Conservation (phyloP, 768 basidiomycete species). For the Inosperma sp. region DNA sequence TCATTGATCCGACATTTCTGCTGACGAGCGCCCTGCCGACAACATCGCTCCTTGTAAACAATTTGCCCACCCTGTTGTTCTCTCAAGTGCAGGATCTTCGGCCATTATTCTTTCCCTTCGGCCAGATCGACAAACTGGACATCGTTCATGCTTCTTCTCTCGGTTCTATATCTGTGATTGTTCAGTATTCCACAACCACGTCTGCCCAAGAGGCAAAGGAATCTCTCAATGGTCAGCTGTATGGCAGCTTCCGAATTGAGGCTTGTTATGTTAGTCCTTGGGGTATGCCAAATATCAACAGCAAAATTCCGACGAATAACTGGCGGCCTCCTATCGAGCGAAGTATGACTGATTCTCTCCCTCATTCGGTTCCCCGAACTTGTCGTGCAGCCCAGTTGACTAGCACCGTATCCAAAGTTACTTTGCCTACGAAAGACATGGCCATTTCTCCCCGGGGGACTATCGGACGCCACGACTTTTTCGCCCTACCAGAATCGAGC, state of each 20-base stretch:
- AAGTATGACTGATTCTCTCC: slow-evolving; percentile 6
- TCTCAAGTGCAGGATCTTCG: slow-evolving; percentile 62
- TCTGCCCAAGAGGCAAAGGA: slow-evolving; percentile 65
- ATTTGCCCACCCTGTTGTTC: slow-evolving; percentile 64
- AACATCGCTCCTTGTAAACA: slow-evolving; percentile 53
- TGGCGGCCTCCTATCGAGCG: slow-evolving; percentile 4
- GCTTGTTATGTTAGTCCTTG: slow-evolving; percentile 29
- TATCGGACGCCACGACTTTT: background rate
- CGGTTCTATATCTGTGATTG: slow-evolving; percentile 50
- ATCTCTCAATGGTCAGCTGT: slow-evolving; percentile 56
- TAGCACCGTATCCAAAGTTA: background rate
- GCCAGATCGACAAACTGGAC: slow-evolving; percentile 58
- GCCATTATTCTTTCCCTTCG: slow-evolving; percentile 72
- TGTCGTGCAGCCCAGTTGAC: background rate
- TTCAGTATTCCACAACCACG: slow-evolving; percentile 54
- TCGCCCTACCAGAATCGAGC: background rate
- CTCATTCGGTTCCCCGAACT: background rate
- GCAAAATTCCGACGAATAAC: background rate
- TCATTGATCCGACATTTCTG: slow-evolving; percentile 29
- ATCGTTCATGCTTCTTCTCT: slow-evolving; percentile 38
- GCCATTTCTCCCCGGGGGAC: background rate
- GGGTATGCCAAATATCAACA: background rate
- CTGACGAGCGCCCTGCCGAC: slow-evolving; percentile 40
- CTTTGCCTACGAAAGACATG: background rate
- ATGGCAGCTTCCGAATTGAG: slow-evolving; percentile 43